Evolutionary conservation across 352 stramenopile species (phyloP).

Genomic region (Globisporangium nodosum): DNA sequence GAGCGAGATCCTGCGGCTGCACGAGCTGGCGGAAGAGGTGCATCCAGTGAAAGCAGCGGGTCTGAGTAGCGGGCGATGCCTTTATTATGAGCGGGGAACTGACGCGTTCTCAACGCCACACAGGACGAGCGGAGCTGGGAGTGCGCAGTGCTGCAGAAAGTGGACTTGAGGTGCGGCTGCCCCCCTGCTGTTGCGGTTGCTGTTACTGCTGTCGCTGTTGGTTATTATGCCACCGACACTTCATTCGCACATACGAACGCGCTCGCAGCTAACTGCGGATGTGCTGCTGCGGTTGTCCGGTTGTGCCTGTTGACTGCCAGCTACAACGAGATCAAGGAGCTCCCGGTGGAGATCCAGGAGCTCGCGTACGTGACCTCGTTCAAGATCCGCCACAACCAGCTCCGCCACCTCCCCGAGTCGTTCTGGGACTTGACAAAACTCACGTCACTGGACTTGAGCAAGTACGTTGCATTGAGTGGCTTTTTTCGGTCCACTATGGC

Average conservation of each 20-base stretch:
- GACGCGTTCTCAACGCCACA: not conserved
- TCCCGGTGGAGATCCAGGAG: conserved; percentile 41
- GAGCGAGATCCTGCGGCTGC: conserved; percentile 48
- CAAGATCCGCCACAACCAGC: conserved; percentile 73
- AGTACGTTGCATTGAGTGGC: conserved; percentile 30
- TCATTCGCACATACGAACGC: no score
- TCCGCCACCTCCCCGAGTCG: conserved; percentile 37
- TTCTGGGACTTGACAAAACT: conserved; percentile 59
- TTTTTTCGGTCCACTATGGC: no score
- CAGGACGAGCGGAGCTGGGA: conserved; percentile 73
- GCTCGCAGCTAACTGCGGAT: no score
- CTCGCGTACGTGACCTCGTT: conserved; percentile 49
- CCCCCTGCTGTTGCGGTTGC: not conserved
- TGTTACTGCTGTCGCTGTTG: not conserved
- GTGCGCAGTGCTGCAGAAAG: conserved; percentile 54
- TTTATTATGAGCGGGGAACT: not conserved
- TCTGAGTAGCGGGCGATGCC: not conserved
- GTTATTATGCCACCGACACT: no score
- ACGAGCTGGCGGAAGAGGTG: conserved; percentile 53
- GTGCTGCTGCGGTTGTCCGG: not conserved
- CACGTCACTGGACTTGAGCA: conserved; percentile 69
- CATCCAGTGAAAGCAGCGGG: not conserved
- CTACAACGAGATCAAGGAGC: conserved; percentile 66
- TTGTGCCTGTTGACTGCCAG: conserved; percentile 14
- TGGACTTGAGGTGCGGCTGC: conserved; percentile 54